Evolutionary conservation across 1,139 yeast species (phyloP).

Genomic region (Taphrina communis): DNA sequence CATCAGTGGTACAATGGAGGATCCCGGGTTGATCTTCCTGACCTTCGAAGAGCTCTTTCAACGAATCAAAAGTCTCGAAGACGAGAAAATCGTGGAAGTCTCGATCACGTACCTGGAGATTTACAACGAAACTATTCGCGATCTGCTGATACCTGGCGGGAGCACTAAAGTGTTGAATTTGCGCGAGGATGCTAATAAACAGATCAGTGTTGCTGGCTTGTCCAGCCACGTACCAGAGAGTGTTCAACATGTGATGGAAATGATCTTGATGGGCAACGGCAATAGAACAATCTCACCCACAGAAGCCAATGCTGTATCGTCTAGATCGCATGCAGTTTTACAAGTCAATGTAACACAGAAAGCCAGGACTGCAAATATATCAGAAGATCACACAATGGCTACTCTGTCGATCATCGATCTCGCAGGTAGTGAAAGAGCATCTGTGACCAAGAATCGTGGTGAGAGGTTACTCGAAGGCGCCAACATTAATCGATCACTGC

Average conservation of each 20-base stretch:
- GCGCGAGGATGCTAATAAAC: constrained; percentile 72
- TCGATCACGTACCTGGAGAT: constrained; percentile 81
- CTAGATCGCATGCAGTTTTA: constrained; percentile 92
- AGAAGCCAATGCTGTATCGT: constrained; percentile 79
- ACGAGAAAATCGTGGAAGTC: constrained; percentile 55
- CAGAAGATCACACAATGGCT: constrained; percentile 58
- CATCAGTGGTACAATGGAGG: constrained; percentile 71
- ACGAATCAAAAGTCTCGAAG: constrained; percentile 53
- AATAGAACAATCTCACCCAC: constrained; percentile 85
- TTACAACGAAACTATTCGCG: constrained; percentile 84
- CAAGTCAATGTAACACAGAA: constrained; percentile 60
- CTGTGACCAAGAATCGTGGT: constrained; percentile 60
- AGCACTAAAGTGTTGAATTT: constrained; percentile 56
- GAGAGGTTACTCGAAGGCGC: constrained; percentile 93
- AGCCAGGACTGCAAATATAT: constrained; percentile 54
- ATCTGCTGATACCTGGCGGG: constrained; percentile 63
- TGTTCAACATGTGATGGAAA: constrained; percentile 62
- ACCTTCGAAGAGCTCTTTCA: constrained; percentile 72
- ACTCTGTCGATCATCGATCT: constrained; percentile 88
- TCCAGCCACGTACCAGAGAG: constrained; percentile 59
- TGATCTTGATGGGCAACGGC: constrained; percentile 72
- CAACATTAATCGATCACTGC: constrained; percentile 82
- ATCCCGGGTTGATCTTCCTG: constrained; percentile 79
- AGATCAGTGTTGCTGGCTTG: constrained; percentile 76
- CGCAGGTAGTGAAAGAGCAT: constrained; percentile 94